Evolutionary conservation across 352 stramenopile species (phyloP).

Genomic region (Phytophthora sansomeana): DNA sequence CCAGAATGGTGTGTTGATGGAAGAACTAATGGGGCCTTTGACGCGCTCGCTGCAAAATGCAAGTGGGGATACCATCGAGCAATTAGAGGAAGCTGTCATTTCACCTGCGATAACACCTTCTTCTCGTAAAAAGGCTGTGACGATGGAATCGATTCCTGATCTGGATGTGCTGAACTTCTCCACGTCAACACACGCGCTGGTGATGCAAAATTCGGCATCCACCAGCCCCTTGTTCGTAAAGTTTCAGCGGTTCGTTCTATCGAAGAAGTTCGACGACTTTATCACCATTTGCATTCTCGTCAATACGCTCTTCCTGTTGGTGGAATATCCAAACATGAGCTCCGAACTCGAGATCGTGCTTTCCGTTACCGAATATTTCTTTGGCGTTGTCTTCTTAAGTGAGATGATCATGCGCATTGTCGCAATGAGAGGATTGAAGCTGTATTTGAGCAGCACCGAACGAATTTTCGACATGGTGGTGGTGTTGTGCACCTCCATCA

Average conservation of each 20-base stretch:
- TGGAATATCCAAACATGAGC: constrained; percentile 75
- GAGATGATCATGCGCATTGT: constrained; percentile 74
- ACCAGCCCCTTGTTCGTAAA: constrained; percentile 28
- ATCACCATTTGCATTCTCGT: constrained; percentile 72
- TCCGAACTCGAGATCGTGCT: constrained; percentile 42
- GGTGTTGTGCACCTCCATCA: constrained; percentile 68
- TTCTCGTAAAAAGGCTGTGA: constrained; percentile 36
- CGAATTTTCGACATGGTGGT: constrained; percentile 79
- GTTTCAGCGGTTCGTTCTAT: constrained; percentile 67
- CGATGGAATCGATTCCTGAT: constrained; percentile 30
- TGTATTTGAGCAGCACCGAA: constrained; percentile 68
- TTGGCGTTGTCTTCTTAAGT: constrained; percentile 64
- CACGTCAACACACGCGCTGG: constrained; percentile 37
- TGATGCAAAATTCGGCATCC: constrained; percentile 28
- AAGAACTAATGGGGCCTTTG: constrained; percentile 56
- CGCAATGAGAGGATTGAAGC: constrained; percentile 55
- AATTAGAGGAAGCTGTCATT: constrained; percentile 2
- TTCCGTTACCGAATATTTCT: constrained; percentile 75
- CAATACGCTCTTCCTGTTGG: constrained; percentile 73
- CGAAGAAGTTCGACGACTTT: constrained; percentile 78
- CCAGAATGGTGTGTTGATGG: constrained; percentile 57
- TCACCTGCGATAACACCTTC: background rate
- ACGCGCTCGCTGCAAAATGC: constrained; percentile 28
- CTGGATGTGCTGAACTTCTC: constrained; percentile 31
- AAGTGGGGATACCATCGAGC: constrained; percentile 2